Base-by-base conservation (phyloP, 75 land plant genomes). In the Pinus taeda region DNA sequence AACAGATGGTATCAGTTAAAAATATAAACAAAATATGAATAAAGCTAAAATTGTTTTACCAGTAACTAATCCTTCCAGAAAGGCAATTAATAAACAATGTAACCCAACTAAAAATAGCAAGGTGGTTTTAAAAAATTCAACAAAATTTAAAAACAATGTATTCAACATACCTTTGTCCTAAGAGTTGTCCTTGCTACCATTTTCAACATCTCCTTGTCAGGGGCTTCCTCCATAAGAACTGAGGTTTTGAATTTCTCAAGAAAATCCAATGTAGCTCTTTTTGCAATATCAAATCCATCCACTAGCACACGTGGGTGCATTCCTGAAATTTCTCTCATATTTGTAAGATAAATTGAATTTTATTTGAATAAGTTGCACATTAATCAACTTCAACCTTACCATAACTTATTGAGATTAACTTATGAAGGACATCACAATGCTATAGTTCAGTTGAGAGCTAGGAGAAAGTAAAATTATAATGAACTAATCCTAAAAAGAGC, bases 281-380 rank as follows among this genome's bases (percentile, higher is more conserved):
- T 97, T 20, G 99, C 99, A 87, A 97, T 95, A 33, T 97, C 99
- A 82, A 97, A 89, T 17, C 99, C 99, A 84, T 97, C 99, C 70
- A 97, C 99, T 69, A 97, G 37, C n/a, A 97, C 90, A 59, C 99
- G 93, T 14, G 99, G 98, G 83, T 97, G 99, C 95, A 92, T 95
- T 15, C 99, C 99, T 95, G 76, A 20, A 79, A 29, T 18, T 45
- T 59, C 2, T 11, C 15, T 73, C 24, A 73, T 33, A 33, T 26
- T 73, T 55, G 5, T 14, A 26, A 18, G 24, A 18, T 22, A 65
- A 65, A 65, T 49, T 49, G 12, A 49, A 49, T 49, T 9, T 49
- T 9, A 49, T 49, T 49, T 49, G 55, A 11, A 49, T 49, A 49
- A 49, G 12, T 9, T 49, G 55, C 13, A 49, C 55, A 49, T 2